Evolutionary conservation across 1,284 basidiomycete genomes (phyloP).

Genomic region (Tylopilus orsonianus): DNA sequence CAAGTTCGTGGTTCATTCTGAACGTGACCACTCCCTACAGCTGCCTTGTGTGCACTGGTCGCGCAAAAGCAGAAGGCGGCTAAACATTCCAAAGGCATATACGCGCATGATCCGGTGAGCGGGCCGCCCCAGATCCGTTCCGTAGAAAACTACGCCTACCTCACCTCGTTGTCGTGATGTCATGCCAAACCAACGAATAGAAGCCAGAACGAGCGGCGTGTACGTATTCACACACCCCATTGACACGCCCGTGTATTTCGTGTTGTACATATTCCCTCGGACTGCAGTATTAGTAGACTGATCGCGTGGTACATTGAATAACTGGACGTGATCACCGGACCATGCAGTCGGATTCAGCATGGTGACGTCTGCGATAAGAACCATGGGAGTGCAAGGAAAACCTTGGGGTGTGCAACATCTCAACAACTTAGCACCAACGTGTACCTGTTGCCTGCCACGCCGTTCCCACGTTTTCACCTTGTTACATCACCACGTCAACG

Average conservation of each 20-base stretch:
- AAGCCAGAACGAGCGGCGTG: background rate
- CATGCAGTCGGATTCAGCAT: background rate
- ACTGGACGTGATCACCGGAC: background rate
- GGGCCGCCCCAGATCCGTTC: slow-evolving; percentile 15
- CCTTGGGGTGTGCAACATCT: background rate
- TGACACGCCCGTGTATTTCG: slow-evolving; percentile 7
- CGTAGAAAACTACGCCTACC: slow-evolving; percentile 12
- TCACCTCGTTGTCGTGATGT: slow-evolving; percentile 23
- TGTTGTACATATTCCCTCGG: background rate
- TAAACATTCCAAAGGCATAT: slow-evolving; percentile 9
- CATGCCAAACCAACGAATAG: background rate
- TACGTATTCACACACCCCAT: slow-evolving; percentile 10
- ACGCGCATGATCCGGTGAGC: slow-evolving; percentile 5
- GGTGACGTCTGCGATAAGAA: background rate
- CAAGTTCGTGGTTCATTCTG: slow-evolving; percentile 1
- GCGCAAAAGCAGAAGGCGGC: slow-evolving; percentile 28
- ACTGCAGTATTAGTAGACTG: slow-evolving; percentile 6
- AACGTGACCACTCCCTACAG: slow-evolving; percentile 39
- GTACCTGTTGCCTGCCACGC: slow-evolving; percentile 7
- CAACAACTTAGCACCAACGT: background rate
- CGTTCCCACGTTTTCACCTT: slow-evolving; percentile 4
- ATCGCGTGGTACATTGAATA: slow-evolving; percentile 1
- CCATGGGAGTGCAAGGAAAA: background rate
- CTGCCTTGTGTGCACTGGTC: slow-evolving; percentile 70
- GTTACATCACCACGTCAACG: slow-evolving; percentile 5